A percentile compares a stretch with the other conserved stretches of the same genome.
These are phyloP conservation scores for Salix dunnii DNA, from an alignment of 345 rosid species.

Conservation along the genomic window DNA sequence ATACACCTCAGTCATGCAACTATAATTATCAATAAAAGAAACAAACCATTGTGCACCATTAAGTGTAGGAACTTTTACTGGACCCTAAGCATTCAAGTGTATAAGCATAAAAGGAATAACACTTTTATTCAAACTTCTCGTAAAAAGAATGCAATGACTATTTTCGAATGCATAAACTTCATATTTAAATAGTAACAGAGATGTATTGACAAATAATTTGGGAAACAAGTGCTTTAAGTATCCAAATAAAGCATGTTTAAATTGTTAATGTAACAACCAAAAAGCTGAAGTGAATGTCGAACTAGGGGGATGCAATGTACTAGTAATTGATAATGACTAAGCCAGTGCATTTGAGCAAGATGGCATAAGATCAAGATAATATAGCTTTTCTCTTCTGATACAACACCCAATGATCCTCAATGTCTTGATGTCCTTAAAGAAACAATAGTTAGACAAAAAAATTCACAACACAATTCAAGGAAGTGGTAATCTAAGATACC, in stretches of 20 bases:
- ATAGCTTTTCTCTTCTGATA: neutral
- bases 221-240: slow-evolving; percentile 3
- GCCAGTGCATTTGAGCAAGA: neutral
- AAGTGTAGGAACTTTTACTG: neutral
- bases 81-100: neutral
- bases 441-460: slow-evolving; percentile 6
- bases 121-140: neutral
- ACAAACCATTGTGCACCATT: neutral
- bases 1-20: neutral
- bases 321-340: neutral
- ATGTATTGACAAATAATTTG: neutral
- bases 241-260: neutral
- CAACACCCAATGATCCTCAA: neutral
- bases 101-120: neutral
- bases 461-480: neutral
- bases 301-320: neutral
- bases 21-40: neutral
- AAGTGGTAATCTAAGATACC: neutral
- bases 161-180: neutral
- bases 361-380: neutral
- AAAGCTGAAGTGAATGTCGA: neutral
- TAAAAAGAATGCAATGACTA: neutral
- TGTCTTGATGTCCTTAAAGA: slow-evolving; percentile 7
- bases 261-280: neutral
- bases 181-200: neutral